Conservation (phyloP, 495 filamentous ascomycete genomes). For the Recurvomyces mirabilis region DNA sequence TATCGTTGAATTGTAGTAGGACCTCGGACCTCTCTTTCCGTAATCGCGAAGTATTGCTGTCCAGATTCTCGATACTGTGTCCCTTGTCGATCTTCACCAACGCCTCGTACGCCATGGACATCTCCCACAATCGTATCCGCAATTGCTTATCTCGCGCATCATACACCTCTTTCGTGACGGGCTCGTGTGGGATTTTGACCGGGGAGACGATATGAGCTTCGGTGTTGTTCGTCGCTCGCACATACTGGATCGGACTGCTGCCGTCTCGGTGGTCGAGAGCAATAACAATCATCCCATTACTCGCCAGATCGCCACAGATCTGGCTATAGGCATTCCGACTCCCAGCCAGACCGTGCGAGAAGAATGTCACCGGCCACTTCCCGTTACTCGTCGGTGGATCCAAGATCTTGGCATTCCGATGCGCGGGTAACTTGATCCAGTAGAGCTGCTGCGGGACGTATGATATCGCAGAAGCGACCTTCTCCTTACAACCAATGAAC, state of each 20-base stretch:
- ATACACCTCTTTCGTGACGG: slow-evolving; percentile 42
- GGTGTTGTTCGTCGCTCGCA: slow-evolving; percentile 32
- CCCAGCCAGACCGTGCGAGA: slow-evolving; percentile 71
- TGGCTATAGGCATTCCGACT: slow-evolving; percentile 65
- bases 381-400: slow-evolving; percentile 36
- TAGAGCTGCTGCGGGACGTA: slow-evolving; percentile 55
- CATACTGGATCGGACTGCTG: slow-evolving; percentile 52
- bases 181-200: slow-evolving; percentile 40
- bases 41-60: slow-evolving; percentile 26
- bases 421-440: slow-evolving; percentile 51
- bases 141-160: slow-evolving; percentile 53
- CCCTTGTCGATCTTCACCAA: slow-evolving; percentile 50
- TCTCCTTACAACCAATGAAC: slow-evolving; percentile 49
- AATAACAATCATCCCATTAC: slow-evolving; percentile 62
- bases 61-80: slow-evolving; percentile 30
- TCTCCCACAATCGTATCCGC: slow-evolving; percentile 60
- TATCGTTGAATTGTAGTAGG: slow-evolving; percentile 40
- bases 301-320: slow-evolving; percentile 56
- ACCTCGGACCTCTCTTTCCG: slow-evolving; percentile 24
- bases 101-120: slow-evolving; percentile 51
- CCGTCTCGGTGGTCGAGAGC: slow-evolving; percentile 70
- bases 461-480: slow-evolving; percentile 48
- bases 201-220: slow-evolving; percentile 34
- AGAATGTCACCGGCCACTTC: slow-evolving; percentile 66
- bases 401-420: slow-evolving; percentile 38